Base-by-base conservation (phyloP, 2,329 filamentous ascomycete species). In the Pseudogymnoascus sp. region DNA sequence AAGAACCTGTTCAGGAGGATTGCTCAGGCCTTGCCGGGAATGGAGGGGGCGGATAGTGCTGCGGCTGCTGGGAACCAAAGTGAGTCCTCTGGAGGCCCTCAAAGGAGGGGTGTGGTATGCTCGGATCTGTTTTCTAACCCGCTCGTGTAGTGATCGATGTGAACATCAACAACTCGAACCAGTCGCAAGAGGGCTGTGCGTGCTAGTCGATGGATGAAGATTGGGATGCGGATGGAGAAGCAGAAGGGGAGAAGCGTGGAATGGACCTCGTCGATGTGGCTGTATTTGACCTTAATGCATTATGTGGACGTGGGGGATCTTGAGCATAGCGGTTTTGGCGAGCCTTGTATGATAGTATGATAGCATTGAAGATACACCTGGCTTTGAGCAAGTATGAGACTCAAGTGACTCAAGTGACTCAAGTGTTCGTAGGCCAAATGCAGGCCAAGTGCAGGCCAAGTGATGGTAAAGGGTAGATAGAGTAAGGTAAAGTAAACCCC, bases 1-100 rank as follows among this genome's bases (percentile, higher is more conserved):
- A 99, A 99, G 83, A 90, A 89, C 69, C 81, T 99, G 64, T 99
- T 99, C 80, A 91, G 92, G 82, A 89, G 92, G 80, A 99, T 99
- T 84, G 94, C 95, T 42, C 94, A 99, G 78, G 94, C 95, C 38
- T 80, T 99, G 70, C 94, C 94, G 6, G 94, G 94, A 21, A 97
- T 99, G 94, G 94, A 99, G 76, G 92, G 91, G 12, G 88, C 92
- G 69, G 89, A 91, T 68, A 86, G 88, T 70, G 87, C 88, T 70
- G 87, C 86, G 65, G 88, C 90, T 75, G 82, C 84, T 50, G 81
- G 82, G 8, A 87, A 79, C 75, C 91, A 93, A 78, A 96, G 90
- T 94, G 80, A 72, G 88, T 84, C 23, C 50, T 25, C 18, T 3
- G 18, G 23, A 6, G 11, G 37, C 33, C 61, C 44, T 28, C n/a